Evolutionary conservation across 352 stramenopile genomes (phyloP), one percentile per base, ranked within the genome.

Genomic region (Phytophthora sp.): DNA sequence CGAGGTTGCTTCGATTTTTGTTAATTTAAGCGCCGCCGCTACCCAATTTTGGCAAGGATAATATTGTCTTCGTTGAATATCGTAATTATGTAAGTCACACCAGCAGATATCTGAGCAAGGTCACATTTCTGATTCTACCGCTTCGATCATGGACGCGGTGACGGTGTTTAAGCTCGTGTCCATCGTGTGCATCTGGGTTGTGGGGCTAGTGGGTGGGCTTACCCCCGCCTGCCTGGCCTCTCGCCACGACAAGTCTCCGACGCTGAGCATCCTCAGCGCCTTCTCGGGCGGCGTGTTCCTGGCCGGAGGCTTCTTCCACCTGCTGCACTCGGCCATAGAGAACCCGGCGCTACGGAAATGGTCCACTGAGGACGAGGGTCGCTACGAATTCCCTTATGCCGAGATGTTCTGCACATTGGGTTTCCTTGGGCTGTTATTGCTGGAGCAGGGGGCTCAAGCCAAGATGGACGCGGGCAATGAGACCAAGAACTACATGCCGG

Each of bases 101-200:
- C n/a, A n/a, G n/a, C n/a, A n/a, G n/a, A n/a, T n/a, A n/a, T n/a
- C n/a, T n/a, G n/a, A n/a, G n/a, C n/a, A n/a, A n/a, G n/a, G n/a
- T n/a, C n/a, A n/a, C n/a, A n/a, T n/a, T n/a, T n/a, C n/a, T n/a
- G n/a, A n/a, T n/a, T n/a, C n/a, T n/a, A n/a, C n/a, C n/a, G n/a
- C n/a, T n/a, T 39, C 30, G 5, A 66, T 27, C 46, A 89, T 91
- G 79, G 63, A 91, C 38, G 59, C 76, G 31, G 73, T 91, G 44
- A 82, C 79, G 1, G 62, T 88, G 30, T 93, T 93, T 64, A 93
- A 93, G 73, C 76, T 93, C 69, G 83, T 93, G 46, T 90, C 85
- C 21, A 72, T 93, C 52, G 67, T 73, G 38, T 79, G 68, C 57
- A 91, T 93, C 59, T 93, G 85, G 85, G 47, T 91, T 45, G 79